Conservation (phyloP, 371 early-diverging fungal species). For the Syncephalis fuscata region DNA sequence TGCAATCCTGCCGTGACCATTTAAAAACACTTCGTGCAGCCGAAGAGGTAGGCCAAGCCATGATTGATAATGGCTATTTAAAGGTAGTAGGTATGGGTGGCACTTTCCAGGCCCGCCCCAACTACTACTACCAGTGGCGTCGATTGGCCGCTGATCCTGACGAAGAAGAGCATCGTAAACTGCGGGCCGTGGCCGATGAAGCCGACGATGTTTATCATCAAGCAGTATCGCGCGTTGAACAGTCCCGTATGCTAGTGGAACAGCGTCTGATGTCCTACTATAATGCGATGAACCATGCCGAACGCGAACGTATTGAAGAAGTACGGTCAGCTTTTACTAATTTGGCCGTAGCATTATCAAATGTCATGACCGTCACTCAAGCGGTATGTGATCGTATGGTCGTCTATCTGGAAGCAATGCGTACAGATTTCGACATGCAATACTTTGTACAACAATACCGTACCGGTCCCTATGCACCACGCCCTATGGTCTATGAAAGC, state of each 20-base stretch:
- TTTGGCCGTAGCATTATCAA: constrained; percentile 35
- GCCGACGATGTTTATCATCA: constrained; percentile 41
- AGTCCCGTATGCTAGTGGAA: constrained; percentile 47
- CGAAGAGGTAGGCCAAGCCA: constrained; percentile 48
- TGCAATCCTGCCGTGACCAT: constrained; percentile 23
- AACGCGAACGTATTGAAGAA: constrained; percentile 27
- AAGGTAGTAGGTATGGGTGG: constrained; percentile 54
- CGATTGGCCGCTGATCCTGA: constrained; percentile 22
- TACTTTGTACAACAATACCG: constrained; percentile 58
- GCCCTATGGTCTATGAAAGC: constrained; percentile 48
- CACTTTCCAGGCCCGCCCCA: constrained; percentile 39
- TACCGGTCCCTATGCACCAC: constrained; percentile 48
- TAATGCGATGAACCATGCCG: constrained; percentile 34
- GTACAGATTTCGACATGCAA: constrained; percentile 56
- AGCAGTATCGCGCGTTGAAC: constrained; percentile 39
- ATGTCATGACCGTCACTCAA: constrained; percentile 31
- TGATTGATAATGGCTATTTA: constrained; percentile 42
- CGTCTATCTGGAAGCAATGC: constrained; percentile 51
- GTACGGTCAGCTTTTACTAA: constrained; percentile 37
- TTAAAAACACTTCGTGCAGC: constrained; percentile 45
- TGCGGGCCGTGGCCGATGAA: constrained; percentile 38
- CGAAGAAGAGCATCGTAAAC: constrained; percentile 9
- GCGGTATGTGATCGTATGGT: constrained; percentile 41
- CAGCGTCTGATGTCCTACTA: constrained; percentile 49
- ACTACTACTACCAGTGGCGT: constrained; percentile 56